phyloP scores from a whole-genome alignment of 495 filamentous ascomycete genomes.

The Neurospora tetraspora region DNA sequence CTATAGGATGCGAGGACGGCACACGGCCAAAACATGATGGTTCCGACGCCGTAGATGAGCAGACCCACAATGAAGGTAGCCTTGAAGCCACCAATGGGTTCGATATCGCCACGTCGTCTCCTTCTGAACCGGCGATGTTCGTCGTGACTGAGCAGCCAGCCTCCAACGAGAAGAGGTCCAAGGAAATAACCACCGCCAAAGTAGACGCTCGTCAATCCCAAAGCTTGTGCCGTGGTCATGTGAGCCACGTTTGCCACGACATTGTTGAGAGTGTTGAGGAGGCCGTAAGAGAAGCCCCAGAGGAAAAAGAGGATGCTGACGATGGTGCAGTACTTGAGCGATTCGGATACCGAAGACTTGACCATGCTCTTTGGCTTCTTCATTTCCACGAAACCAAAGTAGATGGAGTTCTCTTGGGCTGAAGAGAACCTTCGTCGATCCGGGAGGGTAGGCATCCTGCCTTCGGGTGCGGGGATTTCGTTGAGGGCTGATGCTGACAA shows the following conservation, averaged over 20 bases:
- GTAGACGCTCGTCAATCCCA: constrained; percentile 31
- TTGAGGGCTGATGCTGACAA: neutral
- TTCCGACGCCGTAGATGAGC: constrained; percentile 42
- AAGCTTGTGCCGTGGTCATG: constrained; percentile 22
- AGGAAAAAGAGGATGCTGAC: constrained; percentile 78
- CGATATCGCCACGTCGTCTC: constrained; percentile 1
- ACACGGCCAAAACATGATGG: constrained; percentile 58
- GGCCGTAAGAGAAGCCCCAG: constrained; percentile 81
- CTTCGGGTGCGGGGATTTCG: neutral
- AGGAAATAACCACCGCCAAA: constrained; percentile 51
- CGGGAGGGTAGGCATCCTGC: neutral
- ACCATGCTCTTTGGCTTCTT: constrained; percentile 69
- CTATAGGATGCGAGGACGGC: constrained; percentile 49
- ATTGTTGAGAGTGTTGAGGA: constrained; percentile 56
- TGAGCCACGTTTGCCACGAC: constrained; percentile 35
- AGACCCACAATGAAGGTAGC: constrained; percentile 54
- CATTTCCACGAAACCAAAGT: constrained; percentile 82
- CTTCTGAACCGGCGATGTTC: constrained; percentile 28
- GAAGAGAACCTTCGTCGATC: neutral
- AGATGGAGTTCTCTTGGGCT: constrained; percentile 20
- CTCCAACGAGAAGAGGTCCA: constrained; percentile 54
- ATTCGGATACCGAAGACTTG: constrained; percentile 35
- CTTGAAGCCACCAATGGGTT: constrained; percentile 41
- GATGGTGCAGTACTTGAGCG: constrained; percentile 42
- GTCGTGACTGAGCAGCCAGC: constrained; percentile 53